phyloP scores from a whole-genome alignment of 2,329 filamentous ascomycete species.

The Aspergillus sp. region DNA sequence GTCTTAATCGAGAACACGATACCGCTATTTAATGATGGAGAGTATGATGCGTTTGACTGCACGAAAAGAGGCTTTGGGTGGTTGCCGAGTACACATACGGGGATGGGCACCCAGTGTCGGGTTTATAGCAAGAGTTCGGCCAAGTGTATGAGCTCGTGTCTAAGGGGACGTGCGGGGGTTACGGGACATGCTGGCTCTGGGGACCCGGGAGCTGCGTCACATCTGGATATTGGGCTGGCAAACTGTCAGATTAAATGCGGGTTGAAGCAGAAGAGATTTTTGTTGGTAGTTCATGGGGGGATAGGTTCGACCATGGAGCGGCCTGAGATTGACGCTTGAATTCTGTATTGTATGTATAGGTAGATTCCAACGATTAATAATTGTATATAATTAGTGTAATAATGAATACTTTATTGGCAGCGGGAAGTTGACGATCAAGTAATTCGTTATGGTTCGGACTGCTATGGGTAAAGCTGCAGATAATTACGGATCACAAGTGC shows the following conservation, averaged over 20 bases:
- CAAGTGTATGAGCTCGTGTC: neutral
- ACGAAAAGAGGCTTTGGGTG: neutral
- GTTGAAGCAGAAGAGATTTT: neutral
- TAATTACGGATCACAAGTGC: neutral
- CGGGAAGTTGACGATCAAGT: neutral
- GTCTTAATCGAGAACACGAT: neutral
- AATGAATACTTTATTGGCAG: neutral
- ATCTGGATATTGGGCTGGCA: neutral
- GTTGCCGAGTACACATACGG: neutral
- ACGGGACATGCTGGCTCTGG: neutral
- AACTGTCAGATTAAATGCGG: too few relatives aligned
- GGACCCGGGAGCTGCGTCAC: too few relatives aligned
- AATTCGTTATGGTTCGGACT: neutral
- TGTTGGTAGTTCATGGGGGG: neutral
- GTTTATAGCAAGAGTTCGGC: neutral
- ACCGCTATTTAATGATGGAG: neutral
- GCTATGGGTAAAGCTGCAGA: neutral
- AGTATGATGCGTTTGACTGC: neutral
- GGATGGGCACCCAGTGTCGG: constrained; percentile 1
- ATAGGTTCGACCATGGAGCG: neutral
- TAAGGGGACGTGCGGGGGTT: neutral
- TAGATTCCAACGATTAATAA: too few relatives aligned
- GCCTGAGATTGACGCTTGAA: neutral
- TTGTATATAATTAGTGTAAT: neutral
- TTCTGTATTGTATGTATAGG: too few relatives aligned